Evolutionary conservation across 2,329 filamentous ascomycete species (phyloP).

Genomic region (Venturia nashicola): DNA sequence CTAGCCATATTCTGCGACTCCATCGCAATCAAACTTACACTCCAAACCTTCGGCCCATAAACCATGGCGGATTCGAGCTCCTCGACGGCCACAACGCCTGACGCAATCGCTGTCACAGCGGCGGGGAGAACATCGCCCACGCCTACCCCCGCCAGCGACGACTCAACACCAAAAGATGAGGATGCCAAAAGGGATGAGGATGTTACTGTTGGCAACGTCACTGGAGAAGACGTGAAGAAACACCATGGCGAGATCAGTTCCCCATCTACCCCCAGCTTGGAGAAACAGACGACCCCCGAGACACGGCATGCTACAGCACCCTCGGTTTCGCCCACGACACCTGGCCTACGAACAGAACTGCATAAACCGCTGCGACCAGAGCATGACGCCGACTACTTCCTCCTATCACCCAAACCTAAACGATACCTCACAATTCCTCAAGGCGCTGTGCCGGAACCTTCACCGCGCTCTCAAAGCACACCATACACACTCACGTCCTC

Average conservation of each 20-base stretch:
- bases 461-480: slow-evolving; percentile 3
- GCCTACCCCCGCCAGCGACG: not conserved
- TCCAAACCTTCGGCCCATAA: not conserved
- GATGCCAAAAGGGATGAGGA: not conserved
- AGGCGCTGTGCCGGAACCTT: not conserved
- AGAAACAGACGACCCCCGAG: not conserved
- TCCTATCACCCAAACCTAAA: slow-evolving; percentile 5
- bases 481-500: not conserved
- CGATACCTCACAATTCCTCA: slow-evolving; percentile 3
- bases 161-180: not conserved
- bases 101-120: not conserved
- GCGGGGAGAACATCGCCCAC: not conserved
- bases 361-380: not conserved
- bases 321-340: not conserved
- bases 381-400: slow-evolving; percentile 3
- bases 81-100: not conserved
- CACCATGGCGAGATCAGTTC: not conserved
- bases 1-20: not conserved
- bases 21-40: not conserved
- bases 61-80: not conserved
- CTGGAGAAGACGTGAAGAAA: not conserved
- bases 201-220: not conserved
- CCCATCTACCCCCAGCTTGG: not conserved
- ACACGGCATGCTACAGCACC: not conserved
- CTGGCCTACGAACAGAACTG: not conserved